Evolutionary conservation across 805 yeast species (phyloP), one percentile per base, ranked within the genome.

Genomic region (Diddensiella transvaalensis): DNA sequence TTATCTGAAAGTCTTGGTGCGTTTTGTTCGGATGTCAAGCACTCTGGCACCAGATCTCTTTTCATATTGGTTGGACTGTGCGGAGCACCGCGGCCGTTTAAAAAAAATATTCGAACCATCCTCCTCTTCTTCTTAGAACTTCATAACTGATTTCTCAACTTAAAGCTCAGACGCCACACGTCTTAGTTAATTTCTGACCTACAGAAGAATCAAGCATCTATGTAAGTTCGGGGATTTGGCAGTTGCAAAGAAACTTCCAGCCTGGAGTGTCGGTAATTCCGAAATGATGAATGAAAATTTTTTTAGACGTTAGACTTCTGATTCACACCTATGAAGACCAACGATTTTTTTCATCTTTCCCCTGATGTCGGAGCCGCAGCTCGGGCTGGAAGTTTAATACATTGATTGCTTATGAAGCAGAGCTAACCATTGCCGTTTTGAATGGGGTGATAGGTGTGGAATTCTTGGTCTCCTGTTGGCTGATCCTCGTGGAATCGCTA

Each of bases 401-500:
- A 33, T 37, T 26, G 32, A 30, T 22, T 13, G 23, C n/a, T n/a
- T n/a, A n/a, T n/a, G n/a, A n/a, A n/a, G n/a, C n/a, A n/a, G n/a
- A n/a, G n/a, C n/a, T 19, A 22, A 17, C 23, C 19, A 23, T n/a
- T 15, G 11, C 39, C 37, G 24, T 40, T 11, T 15, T 21, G 11
- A 5, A 11, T 32, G 21, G 8, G 4, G 38, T 13, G 11, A 26
- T 26, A 93, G 91, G 99, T 93, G 99, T 80, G 99, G 99, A 60
- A 83, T 93, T 54, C 71, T 91, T 59, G 99, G 96, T 50, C 76
- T 91, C 46, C 85, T 88, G 38, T 75, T 87, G 49, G 87, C 96
- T 10, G 85, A 88, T 66, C 85, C 81, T 57, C 66, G 74, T 21
- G 75, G 75, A 42, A 76, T 78, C 49, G 96, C 86, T 42, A 95